A percentile compares a stretch with the other conserved stretches of the same genome.
These are phyloP conservation scores for Lactarius hatsudake DNA, from an alignment of 768 basidiomycete genomes.

Conservation along the genomic window DNA sequence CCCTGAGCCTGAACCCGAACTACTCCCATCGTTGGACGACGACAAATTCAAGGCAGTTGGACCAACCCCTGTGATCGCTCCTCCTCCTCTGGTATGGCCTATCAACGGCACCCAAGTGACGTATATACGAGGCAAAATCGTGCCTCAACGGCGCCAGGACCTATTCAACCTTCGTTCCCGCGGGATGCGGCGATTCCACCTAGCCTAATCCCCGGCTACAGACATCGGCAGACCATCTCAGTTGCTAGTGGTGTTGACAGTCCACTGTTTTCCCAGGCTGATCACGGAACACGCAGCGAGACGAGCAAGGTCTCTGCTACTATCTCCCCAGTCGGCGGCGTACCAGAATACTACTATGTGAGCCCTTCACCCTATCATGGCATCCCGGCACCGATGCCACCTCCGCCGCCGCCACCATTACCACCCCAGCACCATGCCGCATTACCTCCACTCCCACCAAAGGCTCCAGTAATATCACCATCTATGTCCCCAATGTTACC, in stretches of 20 bases:
- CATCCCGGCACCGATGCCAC: neutral
- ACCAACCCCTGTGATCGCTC: neutral
- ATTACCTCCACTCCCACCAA: constrained; percentile 21
- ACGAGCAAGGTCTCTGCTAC: neutral
- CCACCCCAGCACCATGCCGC: neutral
- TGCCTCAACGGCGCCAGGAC: constrained; percentile 5
- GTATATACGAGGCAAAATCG: constrained; percentile 2
- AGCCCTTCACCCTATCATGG: constrained; percentile 14
- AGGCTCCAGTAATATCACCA: constrained; percentile 8
- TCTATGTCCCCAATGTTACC: constrained; percentile 13
- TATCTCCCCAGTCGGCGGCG: neutral
- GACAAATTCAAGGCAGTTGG: neutral
- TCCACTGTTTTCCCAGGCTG: neutral
- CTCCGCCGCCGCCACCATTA: neutral
- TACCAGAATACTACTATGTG: neutral
- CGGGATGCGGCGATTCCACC: constrained; percentile 1
- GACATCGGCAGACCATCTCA: neutral
- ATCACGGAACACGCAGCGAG: neutral
- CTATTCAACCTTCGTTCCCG: neutral
- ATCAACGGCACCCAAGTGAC: neutral
- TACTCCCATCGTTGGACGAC: neutral
- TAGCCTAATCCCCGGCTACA: constrained; percentile 17
- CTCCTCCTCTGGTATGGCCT: neutral
- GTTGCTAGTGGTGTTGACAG: neutral
- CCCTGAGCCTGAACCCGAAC: neutral